Evolutionary conservation across 176 grass and related monocot species (phyloP).

Genomic region (Carex scoparia): DNA sequence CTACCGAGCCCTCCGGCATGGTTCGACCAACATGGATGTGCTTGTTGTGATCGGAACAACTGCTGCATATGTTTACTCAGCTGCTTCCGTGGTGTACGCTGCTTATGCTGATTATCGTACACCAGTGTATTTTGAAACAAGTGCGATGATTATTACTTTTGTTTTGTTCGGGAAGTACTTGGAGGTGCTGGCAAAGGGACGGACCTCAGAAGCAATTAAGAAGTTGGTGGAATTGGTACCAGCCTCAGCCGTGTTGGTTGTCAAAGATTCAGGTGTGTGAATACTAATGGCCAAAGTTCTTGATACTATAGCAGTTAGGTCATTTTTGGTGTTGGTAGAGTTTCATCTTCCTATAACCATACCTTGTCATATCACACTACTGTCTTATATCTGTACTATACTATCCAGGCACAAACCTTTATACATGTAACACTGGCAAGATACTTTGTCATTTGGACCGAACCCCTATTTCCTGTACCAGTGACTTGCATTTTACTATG

Average conservation of each 20-base stretch:
- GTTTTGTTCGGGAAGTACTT: constrained; percentile 97
- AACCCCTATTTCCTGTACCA: too few relatives aligned
- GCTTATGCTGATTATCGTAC: constrained; percentile 58
- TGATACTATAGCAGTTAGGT: background rate
- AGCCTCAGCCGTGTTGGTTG: constrained; percentile 83
- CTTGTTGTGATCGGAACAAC: constrained; percentile 91
- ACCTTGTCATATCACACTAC: background rate
- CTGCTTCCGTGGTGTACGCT: constrained; percentile 69
- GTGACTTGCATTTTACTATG: background rate
- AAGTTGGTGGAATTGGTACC: constrained; percentile 96
- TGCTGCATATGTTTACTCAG: constrained; percentile 85
- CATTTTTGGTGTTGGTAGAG: background rate
- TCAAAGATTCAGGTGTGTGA: constrained; percentile 72
- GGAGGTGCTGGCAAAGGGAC: constrained; percentile 91
- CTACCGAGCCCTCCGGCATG: constrained; percentile 67
- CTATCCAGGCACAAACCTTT: background rate
- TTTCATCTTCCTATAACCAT: background rate
- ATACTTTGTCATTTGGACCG: background rate
- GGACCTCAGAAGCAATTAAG: constrained; percentile 96
- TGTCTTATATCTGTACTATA: background rate
- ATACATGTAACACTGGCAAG: background rate
- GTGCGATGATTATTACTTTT: constrained; percentile 99
- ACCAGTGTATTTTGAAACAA: constrained; percentile 97
- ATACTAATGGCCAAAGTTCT: background rate
- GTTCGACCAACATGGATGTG: constrained; percentile 98